Percentiles rank a stretch among this genome's conserved stretches.
These are phyloP conservation scores for Kwoniella dejecticola DNA, from an alignment of 768 basidiomycete genomes.

Conservation along the genomic window DNA sequence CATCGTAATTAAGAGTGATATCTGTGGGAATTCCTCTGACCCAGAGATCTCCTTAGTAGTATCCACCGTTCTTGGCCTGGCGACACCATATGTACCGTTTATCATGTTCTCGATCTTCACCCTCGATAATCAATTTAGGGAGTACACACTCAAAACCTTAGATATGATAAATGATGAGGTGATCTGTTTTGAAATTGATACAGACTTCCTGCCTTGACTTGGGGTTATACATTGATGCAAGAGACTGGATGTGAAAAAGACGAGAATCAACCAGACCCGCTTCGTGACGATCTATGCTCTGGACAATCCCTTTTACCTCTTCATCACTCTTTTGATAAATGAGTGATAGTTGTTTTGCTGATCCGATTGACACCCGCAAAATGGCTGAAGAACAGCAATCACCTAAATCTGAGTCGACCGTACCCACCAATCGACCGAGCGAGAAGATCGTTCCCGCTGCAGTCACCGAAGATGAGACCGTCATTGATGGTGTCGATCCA, in stretches of 20 bases:
- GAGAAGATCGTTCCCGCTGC: slow-evolving; percentile 5
- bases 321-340: too few species aligned
- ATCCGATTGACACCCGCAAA: not conserved
- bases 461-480: slow-evolving; percentile 25
- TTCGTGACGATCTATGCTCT: too few species aligned
- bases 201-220: not conserved
- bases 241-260: not conserved
- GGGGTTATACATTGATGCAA: not conserved
- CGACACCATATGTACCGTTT: too few species aligned
- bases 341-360: too few species aligned
- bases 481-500: slow-evolving; percentile 42
- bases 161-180: slow-evolving; percentile 10
- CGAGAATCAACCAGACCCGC: too few species aligned
- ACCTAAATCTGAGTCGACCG: not conserved
- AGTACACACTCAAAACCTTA: not conserved
- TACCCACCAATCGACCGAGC: not conserved
- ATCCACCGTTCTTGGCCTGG: too few species aligned
- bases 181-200: not conserved
- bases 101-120: too few species aligned
- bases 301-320: too few species aligned
- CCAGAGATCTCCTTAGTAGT: too few species aligned
- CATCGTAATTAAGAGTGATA: too few species aligned
- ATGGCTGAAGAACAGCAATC: not conserved
- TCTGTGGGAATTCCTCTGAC: too few species aligned
- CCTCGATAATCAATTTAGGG: too few species aligned